Base-by-base conservation (phyloP, 78 protist genomes). In the Dictyostelium firmibasis region DNA sequence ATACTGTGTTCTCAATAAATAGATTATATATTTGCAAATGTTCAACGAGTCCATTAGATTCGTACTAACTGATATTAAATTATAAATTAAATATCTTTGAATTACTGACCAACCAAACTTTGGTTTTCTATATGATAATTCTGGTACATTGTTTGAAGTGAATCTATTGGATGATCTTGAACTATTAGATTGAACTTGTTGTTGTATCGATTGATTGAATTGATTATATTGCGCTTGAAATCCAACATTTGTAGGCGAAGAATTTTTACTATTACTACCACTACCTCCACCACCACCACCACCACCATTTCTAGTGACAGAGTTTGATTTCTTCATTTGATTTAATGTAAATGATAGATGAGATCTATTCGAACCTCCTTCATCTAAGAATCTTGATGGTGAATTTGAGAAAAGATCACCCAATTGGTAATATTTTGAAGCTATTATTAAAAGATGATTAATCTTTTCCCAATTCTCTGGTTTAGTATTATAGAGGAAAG, bases 391-490 rank as follows among this genome's bases (percentile, higher is more conserved):
- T 35, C 36, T 89, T n/a, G 64, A 57, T 4, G 79, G 84, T 47
- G 64, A 60, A 5, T 31, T 38, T 41, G 84, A 29, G 53, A 81
- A 85, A 18, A 93, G 60, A 8, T 93, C 96, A 7, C 85, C 92
- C 33, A 93, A 69, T 74, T 93, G 96, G 74, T 82, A 93, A 43
- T 74, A 83, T 13, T 43, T 85, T 0, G 88, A 47, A 10, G 92
- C 41, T 14, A 93, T 85, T 25, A 77, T 64, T 11, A 93, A 29
- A 23, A 93, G n/a, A 60, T 85, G 36, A 36, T 78, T 85, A 14
- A 86, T 86, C 67, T 70, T 86, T 16, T 93, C 94, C 86, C 87
- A 89, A 25, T 47, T 64, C 29, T 81, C 86, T 44, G 78, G 91
- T 81, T 25, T 62, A 0, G 86, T 84, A 47, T 75, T 81, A 10